These are phyloP conservation scores for Trichophyton benhamiae DNA, from an alignment of 2,329 filamentous ascomycete genomes.

Conservation along the genomic window DNA sequence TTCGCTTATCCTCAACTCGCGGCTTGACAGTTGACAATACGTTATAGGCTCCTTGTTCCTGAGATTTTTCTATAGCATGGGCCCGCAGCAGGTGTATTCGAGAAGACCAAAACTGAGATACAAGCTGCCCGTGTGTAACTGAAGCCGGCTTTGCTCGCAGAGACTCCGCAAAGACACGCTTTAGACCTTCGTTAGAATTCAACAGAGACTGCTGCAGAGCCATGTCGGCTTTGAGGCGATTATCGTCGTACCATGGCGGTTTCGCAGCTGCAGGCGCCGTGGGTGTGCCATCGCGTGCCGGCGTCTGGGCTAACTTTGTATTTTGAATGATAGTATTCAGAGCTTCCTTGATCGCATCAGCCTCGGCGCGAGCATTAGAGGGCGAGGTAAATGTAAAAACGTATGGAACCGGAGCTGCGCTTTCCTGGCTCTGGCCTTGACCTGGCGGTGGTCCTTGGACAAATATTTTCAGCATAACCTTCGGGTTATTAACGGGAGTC, in stretches of 20 bases:
- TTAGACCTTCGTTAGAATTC: slow-evolving; percentile 61
- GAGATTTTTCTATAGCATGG: slow-evolving; percentile 76
- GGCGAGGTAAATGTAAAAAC: slow-evolving; percentile 81
- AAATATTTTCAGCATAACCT: slow-evolving; percentile 90
- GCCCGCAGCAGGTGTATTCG: slow-evolving; percentile 74
- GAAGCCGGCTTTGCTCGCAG: slow-evolving; percentile 71
- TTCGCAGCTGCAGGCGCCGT: slow-evolving; percentile 64
- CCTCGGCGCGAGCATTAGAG: slow-evolving; percentile 64
- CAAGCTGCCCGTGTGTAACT: slow-evolving; percentile 69
- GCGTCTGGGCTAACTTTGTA: slow-evolving; percentile 37
- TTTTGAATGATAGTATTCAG: slow-evolving; percentile 67
- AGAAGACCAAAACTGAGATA: slow-evolving; percentile 88
- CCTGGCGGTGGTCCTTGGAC: slow-evolving; percentile 49
- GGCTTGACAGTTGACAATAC: slow-evolving; percentile 83
- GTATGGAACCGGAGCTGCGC: slow-evolving; percentile 48
- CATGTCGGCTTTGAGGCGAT: slow-evolving; percentile 61
- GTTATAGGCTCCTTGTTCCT: slow-evolving; percentile 84
- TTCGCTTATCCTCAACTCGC: slow-evolving; percentile 58
- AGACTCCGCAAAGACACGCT: slow-evolving; percentile 78
- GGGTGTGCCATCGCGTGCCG: slow-evolving; percentile 40
- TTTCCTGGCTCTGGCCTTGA: slow-evolving; percentile 34
- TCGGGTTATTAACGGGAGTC: slow-evolving; percentile 73
- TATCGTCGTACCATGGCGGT: slow-evolving; percentile 68
- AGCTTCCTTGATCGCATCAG: slow-evolving; percentile 70
- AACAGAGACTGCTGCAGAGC: slow-evolving; percentile 79